Base-by-base conservation (phyloP, 805 yeast species). In the Lachancea lanzarotensis region DNA sequence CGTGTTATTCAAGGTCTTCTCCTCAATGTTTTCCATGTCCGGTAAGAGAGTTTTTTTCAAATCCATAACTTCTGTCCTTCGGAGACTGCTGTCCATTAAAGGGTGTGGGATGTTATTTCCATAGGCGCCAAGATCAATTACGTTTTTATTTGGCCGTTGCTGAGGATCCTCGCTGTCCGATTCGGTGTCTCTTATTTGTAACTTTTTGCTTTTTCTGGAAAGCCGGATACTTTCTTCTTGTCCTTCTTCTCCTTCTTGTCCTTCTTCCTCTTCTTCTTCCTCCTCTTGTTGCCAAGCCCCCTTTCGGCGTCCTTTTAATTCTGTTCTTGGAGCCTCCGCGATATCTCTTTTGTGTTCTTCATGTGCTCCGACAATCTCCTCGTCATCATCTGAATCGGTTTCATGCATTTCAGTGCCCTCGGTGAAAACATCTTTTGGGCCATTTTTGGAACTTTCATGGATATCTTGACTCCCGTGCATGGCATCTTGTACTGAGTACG, bases 91-190 rank as follows among this genome's bases (percentile, higher is more conserved):
- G n/a, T 30, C 39, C 27, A 37, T 26, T 17, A 40, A 34, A 16
- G 30, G 33, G 12, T 33, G n/a, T 19, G 18, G 10, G 17, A 40
- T 33, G 35, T 38, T 60, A 35, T 52, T 47, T 3, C 65, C 66
- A 45, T 60, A 62, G 16, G 54, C 51, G 2, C 66, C 66, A 9
- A 62, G 35, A 42, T 59, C 48, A 16, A 62, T 62, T 8, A 53
- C 46, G 31, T 53, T 56, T 15, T 45, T 45, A 22, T 42, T 33
- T 2, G 19, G 11, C 25, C 25, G 32, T 13, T 13, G 22, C 9
- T 16, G 30, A 29, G 11, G 16, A 17, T 17, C 16, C 15, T 34
- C 44, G 26, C 27, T 35, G 18, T 42, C 45, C 4, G 40, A 42
- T 10, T 42, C 53, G 20, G 39, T 37, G 15, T n/a, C 15, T 9